These are phyloP conservation scores for Macaranga tanarius DNA, from an alignment of 441 rosid species.

Conservation along the genomic window DNA sequence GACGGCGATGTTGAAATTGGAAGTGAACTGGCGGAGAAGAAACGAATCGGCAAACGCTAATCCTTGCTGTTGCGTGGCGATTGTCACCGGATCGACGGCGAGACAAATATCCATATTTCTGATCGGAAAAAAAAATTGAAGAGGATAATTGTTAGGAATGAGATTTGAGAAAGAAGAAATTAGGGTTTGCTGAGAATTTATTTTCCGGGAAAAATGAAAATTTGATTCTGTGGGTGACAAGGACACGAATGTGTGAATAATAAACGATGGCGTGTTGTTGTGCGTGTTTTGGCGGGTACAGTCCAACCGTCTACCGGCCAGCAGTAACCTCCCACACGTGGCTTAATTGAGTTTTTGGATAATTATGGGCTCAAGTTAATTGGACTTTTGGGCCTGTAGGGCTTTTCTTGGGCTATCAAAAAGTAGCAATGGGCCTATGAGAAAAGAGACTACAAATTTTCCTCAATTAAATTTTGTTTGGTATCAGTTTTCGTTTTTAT, in stretches of 20 bases:
- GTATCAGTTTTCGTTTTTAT: no score
- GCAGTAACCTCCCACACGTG: neutral
- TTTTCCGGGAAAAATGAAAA: slow-evolving; percentile 23
- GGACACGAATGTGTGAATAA: slow-evolving; percentile 3
- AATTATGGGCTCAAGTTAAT: neutral
- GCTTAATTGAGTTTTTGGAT: neutral
- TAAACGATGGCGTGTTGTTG: slow-evolving; percentile 11
- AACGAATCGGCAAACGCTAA: slow-evolving; percentile 50
- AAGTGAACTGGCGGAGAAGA: slow-evolving; percentile 30
- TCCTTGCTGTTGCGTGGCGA: slow-evolving; percentile 49
- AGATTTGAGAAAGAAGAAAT: neutral
- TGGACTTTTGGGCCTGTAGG: neutral
- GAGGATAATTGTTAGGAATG: neutral
- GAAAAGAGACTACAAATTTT: no score
- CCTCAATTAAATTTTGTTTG: no score
- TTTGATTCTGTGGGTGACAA: neutral
- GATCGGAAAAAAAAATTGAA: neutral
- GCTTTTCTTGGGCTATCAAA: neutral
- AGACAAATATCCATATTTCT: slow-evolving; percentile 47
- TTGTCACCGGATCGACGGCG: slow-evolving; percentile 42
- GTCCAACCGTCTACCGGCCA: neutral
- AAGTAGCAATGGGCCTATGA: no score
- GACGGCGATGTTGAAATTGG: slow-evolving; percentile 22
- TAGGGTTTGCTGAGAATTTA: slow-evolving; percentile 20
- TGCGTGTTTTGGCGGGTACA: neutral